Conservation (phyloP, 78 protist genomes). For the Dictyostelium citrinum region DNA sequence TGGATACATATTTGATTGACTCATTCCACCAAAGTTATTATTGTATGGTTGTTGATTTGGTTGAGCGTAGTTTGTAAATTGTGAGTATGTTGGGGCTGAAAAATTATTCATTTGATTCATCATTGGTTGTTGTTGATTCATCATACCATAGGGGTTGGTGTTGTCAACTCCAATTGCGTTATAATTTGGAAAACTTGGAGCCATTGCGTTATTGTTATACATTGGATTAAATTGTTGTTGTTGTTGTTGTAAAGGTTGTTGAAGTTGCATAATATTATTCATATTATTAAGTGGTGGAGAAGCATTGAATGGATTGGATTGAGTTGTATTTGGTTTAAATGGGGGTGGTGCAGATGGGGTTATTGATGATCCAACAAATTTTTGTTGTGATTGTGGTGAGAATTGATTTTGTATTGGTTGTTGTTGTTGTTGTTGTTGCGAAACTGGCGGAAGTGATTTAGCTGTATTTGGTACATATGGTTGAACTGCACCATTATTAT, state of each 20-base stretch:
- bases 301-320: background rate
- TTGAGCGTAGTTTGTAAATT: slow-evolving; percentile 6
- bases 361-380: background rate
- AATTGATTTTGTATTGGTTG: background rate
- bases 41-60: background rate
- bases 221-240: background rate
- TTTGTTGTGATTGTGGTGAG: background rate
- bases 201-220: slow-evolving; percentile 2
- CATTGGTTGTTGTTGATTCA: background rate
- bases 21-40: background rate
- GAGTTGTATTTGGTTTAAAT: background rate
- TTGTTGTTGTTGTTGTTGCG: slow-evolving; percentile 6
- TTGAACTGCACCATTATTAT: background rate
- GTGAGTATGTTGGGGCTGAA: background rate
- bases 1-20: slow-evolving; percentile 7
- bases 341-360: slow-evolving; percentile 1
- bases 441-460: background rate
- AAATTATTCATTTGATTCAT: slow-evolving; percentile 3
- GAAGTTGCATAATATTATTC: slow-evolving; percentile 3
- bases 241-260: background rate
- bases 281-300: background rate
- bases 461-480: background rate
- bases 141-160: background rate
- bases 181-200: slow-evolving; percentile 10
- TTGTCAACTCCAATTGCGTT: background rate